Evolutionary conservation across 257 asterid species (phyloP).

Genomic region (Parsonsia alboflavescens): DNA sequence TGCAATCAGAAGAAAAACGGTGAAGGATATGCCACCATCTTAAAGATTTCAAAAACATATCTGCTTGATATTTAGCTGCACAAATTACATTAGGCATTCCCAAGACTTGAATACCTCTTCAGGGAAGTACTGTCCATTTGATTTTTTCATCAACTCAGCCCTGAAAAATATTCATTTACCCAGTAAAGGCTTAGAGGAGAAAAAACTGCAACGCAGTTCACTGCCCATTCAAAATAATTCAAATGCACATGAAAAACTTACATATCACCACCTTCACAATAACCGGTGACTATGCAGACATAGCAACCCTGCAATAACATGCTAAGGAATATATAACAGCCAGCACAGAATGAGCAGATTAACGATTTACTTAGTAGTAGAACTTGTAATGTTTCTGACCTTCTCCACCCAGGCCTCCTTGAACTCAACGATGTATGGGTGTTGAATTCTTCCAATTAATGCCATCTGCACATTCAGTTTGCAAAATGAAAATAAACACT

Average conservation of each 20-base stretch:
- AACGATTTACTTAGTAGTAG: background rate
- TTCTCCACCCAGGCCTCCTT: conserved; percentile 99
- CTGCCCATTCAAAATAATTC: background rate
- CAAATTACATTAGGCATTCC: background rate
- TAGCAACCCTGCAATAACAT: conserved; percentile 73
- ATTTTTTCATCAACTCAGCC: conserved; percentile 92
- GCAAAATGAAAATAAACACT: conserved; percentile 5
- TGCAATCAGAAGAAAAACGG: background rate
- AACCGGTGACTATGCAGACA: conserved; percentile 96
- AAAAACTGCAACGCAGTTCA: background rate
- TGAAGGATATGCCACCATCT: background rate
- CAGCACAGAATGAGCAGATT: background rate
- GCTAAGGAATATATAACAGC: background rate
- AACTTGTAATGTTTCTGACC: conserved; percentile 41
- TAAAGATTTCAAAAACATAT: background rate
- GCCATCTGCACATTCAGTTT: conserved; percentile 71
- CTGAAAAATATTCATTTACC: conserved; percentile 32
- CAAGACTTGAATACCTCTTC: conserved; percentile 69
- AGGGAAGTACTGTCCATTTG: conserved; percentile 81
- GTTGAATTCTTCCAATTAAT: conserved; percentile 80
- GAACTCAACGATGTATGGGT: conserved; percentile 87
- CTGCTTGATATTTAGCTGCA: background rate
- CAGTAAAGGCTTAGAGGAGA: background rate
- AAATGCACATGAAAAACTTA: conserved; percentile 33
- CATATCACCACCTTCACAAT: conserved; percentile 99